These are phyloP conservation scores for Lodderomyces margitis DNA, from an alignment of 1,139 yeast genomes.

Conservation along the genomic window DNA sequence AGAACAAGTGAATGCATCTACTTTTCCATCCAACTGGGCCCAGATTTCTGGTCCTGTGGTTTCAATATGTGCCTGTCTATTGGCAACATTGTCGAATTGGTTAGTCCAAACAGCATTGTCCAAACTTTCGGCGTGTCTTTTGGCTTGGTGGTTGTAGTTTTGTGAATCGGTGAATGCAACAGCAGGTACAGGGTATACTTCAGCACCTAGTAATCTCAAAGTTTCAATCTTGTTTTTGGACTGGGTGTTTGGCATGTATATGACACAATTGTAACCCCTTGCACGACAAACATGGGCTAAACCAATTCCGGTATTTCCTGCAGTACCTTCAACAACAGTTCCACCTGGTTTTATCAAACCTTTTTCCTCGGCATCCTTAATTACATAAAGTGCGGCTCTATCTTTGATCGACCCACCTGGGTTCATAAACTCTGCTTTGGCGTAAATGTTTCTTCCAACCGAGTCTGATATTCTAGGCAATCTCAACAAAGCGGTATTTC, in stretches of 20 bases:
- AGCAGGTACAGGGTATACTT: slow-evolving; percentile 88
- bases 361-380: slow-evolving; percentile 73
- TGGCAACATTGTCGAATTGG: slow-evolving; percentile 84
- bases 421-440: slow-evolving; percentile 88
- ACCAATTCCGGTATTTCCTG: slow-evolving; percentile 83
- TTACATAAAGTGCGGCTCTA: slow-evolving; percentile 78
- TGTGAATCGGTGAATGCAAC: slow-evolving; percentile 77
- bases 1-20: slow-evolving; percentile 83
- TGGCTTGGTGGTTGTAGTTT: slow-evolving; percentile 83
- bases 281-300: slow-evolving; percentile 85
- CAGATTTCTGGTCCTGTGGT: slow-evolving; percentile 92
- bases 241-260: slow-evolving; percentile 89
- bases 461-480: slow-evolving; percentile 60
- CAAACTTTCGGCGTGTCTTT: slow-evolving; percentile 71
- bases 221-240: slow-evolving; percentile 75
- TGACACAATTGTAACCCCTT: slow-evolving; percentile 78
- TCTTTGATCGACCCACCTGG: slow-evolving; percentile 96
- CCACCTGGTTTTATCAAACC: slow-evolving; percentile 72
- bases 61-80: slow-evolving; percentile 85
- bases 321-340: slow-evolving; percentile 49
- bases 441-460: slow-evolving; percentile 75
- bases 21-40: slow-evolving; percentile 79
- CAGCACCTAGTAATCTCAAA: slow-evolving; percentile 73
- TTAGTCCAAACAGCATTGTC: slow-evolving; percentile 89
- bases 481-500: slow-evolving; percentile 79